Base-by-base conservation (phyloP, 345 rosid species). In the Euphorbia pulcherrima region DNA sequence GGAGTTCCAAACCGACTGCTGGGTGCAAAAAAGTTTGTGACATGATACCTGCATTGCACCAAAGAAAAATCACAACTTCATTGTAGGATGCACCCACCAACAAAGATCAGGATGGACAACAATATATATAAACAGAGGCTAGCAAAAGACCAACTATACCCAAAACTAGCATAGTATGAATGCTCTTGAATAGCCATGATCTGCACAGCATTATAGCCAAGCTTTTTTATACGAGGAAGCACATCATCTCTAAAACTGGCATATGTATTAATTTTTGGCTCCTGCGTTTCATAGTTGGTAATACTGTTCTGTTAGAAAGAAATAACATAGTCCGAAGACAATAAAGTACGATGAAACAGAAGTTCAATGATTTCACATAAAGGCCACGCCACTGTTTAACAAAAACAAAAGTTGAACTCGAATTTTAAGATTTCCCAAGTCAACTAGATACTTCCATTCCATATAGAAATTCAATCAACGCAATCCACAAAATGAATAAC, bases 171-270 rank as follows among this genome's bases (percentile, higher is more conserved):
- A 74, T 93, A 93, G 75, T 93, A 90, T 24, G 98, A 87, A 72
- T 93, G 98, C 80, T 93, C 98, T 78, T 93, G 97, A 76, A 93
- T 87, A 63, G 98, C 98, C 98, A 93, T 93, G 74, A 93, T 83
- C 85, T 93, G 98, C 68, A 93, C 97, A 48, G 94, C 94, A 84
- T 93, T 93, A 69, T 93, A 93, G 56, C 97, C 98, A 60, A 93
- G 91, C 71, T 55, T 84, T 82, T 93, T 93, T 70, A 93, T 89
- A 59, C 97, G 97, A 58, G 98, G 98, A 80, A 93, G 96, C 75
- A 93, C 86, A 60, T 93, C 88, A 77, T 93, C 98, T 83, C 97
- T 89, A 73, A 93, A 90, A 82, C 82, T 89, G 65, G 84, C 86
- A 74, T 90, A 90, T 48, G 94, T 86, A 73, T 93, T 90, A 73